Base-by-base conservation (phyloP, 495 filamentous ascomycete genomes). In the Evernia prunastri region DNA sequence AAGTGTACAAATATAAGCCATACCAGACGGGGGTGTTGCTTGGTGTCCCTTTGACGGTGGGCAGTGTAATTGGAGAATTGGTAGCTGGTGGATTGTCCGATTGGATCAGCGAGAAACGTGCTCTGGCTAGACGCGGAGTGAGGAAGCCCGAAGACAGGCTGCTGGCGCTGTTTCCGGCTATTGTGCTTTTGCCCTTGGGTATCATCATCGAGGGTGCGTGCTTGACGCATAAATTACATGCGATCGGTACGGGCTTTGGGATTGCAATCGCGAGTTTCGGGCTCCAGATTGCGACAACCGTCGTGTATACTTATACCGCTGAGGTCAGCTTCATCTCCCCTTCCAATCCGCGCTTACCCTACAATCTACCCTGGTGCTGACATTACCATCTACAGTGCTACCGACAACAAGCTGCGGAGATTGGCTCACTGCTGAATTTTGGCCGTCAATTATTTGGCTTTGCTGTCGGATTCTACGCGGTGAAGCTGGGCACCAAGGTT, bases 391-490 rank as follows among this genome's bases (percentile, higher is more conserved):
- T 29, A 31, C 49, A 80, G 59, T 75, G 73, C 63, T 79, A 80
- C 61, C 75, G 76, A 64, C 74, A 77, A 25, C 74, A 75, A 64
- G 72, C 76, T 8, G 70, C 77, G 0, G 77, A 80, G 66, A 69
- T 74, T 9, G 71, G 71, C 27, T 72, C 73, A 1, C 59, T 80
- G 13, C 71, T 80, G n/a, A 78, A 80, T 57, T 71, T 78, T 68
- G 47, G 70, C 65, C 45, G 77, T 43, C 68, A 74, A 65, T 68
- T 73, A 61, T 72, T 73, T 67, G 47, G 67, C 11, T 74, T 77
- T 47, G 69, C 67, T 12, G 63, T 76, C 27, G 73, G 71, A 13
- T 78, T 77, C 60, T 73, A 72, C 53, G 71, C 70, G 2, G 43
- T 68, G 0, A 45, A 49, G 40, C 56, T 67, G 4, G 64, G 65